These are phyloP conservation scores for Pseudogymnoascus sp. DNA, from an alignment of 2,329 filamentous ascomycete genomes.

Conservation along the genomic window DNA sequence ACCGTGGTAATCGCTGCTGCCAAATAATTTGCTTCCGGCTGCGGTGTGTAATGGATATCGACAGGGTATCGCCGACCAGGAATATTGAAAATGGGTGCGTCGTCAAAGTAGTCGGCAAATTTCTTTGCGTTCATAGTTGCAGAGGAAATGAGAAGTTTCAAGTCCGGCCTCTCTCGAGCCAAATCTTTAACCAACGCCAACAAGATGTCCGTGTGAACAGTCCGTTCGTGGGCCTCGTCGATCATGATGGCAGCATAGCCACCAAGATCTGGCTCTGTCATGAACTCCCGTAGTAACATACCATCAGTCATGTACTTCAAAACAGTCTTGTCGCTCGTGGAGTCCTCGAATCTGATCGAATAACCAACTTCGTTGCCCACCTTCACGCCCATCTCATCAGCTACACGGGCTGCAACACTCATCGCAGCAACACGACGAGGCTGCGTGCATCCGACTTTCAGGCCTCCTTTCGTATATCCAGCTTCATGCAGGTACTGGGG, in stretches of 20 bases:
- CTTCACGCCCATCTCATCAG: conserved; percentile 86
- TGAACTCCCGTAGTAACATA: conserved; percentile 82
- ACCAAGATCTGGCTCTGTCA: conserved; percentile 77
- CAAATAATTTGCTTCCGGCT: conserved; percentile 90
- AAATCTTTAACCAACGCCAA: conserved; percentile 85
- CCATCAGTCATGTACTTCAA: conserved; percentile 97
- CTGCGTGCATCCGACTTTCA: conserved; percentile 89
- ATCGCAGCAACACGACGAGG: conserved; percentile 93
- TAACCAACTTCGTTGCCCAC: conserved; percentile 91
- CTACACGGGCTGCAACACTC: conserved; percentile 93
- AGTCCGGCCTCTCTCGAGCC: conserved; percentile 69
- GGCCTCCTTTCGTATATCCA: conserved; percentile 74
- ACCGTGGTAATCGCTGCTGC: conserved; percentile 85
- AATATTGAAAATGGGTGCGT: conserved; percentile 89
- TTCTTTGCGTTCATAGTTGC: conserved; percentile 92
- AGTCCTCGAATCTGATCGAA: conserved; percentile 89
- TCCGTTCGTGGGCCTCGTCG: conserved; percentile 94
- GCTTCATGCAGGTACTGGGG: conserved; percentile 91
- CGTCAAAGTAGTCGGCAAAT: conserved; percentile 85
- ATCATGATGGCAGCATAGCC: conserved; percentile 89
- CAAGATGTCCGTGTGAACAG: conserved; percentile 82
- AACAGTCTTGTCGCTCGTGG: conserved; percentile 81
- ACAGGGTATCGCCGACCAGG: conserved; percentile 84
- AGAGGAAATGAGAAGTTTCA: conserved; percentile 86
- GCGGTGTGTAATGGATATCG: conserved; percentile 81